Percentiles rank a stretch among this genome's conserved stretches.
Evolutionary conservation across 2,329 filamentous ascomycete species (phyloP).

Genomic region (Drechmeria coniospora): DNA sequence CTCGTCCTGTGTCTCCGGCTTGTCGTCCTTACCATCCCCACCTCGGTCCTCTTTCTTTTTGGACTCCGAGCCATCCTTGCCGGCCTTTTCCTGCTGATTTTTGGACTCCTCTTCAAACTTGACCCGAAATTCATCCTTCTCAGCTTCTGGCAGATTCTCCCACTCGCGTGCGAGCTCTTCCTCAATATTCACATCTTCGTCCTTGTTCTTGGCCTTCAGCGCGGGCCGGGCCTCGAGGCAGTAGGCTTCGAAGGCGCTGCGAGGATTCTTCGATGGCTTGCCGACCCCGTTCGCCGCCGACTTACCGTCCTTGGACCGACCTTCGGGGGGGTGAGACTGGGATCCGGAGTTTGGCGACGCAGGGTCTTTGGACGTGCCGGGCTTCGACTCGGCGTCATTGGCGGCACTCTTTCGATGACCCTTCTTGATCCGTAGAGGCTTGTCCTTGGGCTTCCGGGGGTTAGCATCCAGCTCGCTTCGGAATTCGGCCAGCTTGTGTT

Average conservation of each 20-base stretch:
- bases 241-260: slow-evolving; percentile 38
- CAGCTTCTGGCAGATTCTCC: slow-evolving; percentile 34
- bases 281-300: slow-evolving; percentile 22
- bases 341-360: slow-evolving; percentile 33
- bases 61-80: slow-evolving; percentile 10
- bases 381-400: slow-evolving; percentile 26
- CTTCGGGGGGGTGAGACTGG: slow-evolving; percentile 18
- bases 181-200: slow-evolving; percentile 26
- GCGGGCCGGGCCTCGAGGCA: slow-evolving; percentile 31
- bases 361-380: slow-evolving; percentile 29
- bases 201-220: slow-evolving; percentile 29
- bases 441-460: slow-evolving; percentile 52
- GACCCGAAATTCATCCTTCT: slow-evolving; percentile 32
- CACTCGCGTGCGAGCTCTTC: slow-evolving; percentile 39
- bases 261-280: slow-evolving; percentile 26
- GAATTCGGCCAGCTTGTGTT: slow-evolving; percentile 16
- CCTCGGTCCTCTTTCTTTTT: slow-evolving; percentile 6
- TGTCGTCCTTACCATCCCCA: too few species aligned
- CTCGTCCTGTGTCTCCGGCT: slow-evolving; percentile 24
- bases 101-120: slow-evolving; percentile 15
- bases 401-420: slow-evolving; percentile 48
- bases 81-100: slow-evolving; percentile 11
- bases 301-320: slow-evolving; percentile 12
- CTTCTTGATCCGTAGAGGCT: slow-evolving; percentile 60
- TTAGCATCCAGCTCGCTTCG: slow-evolving; percentile 19